Evolutionary conservation across 768 basidiomycete genomes (phyloP), one percentile per base, ranked within the genome.

Genomic region (Coprinopsis strossmayeri): DNA sequence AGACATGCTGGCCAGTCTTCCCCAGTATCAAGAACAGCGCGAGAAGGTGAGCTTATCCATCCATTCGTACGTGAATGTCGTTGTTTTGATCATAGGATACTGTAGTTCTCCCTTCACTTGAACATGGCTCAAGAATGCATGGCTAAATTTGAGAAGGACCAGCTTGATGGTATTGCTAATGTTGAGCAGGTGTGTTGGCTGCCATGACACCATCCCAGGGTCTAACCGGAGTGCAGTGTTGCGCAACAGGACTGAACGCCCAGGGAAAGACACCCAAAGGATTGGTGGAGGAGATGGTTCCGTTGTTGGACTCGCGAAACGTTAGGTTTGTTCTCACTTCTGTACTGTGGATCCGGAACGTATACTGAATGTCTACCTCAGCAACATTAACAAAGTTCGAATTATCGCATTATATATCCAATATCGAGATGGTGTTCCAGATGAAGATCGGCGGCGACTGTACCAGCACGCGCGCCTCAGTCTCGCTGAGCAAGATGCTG

Each of bases 41-140:
- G 94, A 99, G 63, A 93, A 92, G 80, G 92, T 87, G 30, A 17
- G 17, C 23, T 52, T 34, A n/a, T n/a, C n/a, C n/a, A n/a, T n/a
- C n/a, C n/a, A n/a, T n/a, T n/a, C n/a, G n/a, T n/a, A n/a, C n/a
- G n/a, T n/a, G n/a, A n/a, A n/a, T n/a, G n/a, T n/a, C n/a, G n/a
- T n/a, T n/a, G n/a, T 3, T 34, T 24, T 27, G 48, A n/a, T 37
- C 18, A 32, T 32, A 32, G 7, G 20, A 28, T 17, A n/a, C 37
- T 26, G 23, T 61, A 97, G 89, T 97, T 97, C 68, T 99, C 96
- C 1, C 65, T 96, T 37, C 96, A 99, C 66, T 71, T 98, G 34
- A 96, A 85, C 56, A 95, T 99, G 90, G 95, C 95, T 0, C 91
- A 97, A 63, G 91, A 95, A 55, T 97, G 92, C 59, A 98, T 99